A percentile compares a stretch with the other conserved stretches of the same genome.
Conservation (phyloP, 179 eudicot genomes). For the Spinacia oleracea region DNA sequence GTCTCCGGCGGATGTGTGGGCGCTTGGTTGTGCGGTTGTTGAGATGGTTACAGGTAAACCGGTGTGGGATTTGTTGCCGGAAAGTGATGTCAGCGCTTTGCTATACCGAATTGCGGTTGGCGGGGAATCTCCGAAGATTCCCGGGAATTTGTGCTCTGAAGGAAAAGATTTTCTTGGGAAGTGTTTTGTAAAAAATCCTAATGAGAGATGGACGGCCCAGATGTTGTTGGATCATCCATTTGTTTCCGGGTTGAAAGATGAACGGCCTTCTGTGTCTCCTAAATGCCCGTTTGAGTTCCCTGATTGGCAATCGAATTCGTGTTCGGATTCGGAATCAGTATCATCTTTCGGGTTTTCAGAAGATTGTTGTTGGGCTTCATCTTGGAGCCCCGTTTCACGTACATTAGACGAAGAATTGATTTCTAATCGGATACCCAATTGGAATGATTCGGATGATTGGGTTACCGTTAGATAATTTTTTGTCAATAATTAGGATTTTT, state of each 20-base stretch:
- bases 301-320: constrained; percentile 35
- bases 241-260: constrained; percentile 25
- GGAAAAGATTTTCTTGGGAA: constrained; percentile 45
- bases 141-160: constrained; percentile 33
- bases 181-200: constrained; percentile 44
- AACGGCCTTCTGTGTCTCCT: constrained; percentile 28
- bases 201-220: constrained; percentile 42
- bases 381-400: constrained; percentile 16
- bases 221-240: constrained; percentile 57
- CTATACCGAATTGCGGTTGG: constrained; percentile 36
- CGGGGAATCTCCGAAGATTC: constrained; percentile 40
- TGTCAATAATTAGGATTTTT: not conserved
- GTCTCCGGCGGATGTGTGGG: constrained; percentile 51
- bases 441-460: constrained; percentile 62
- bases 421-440: constrained; percentile 36
- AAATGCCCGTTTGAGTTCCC: constrained; percentile 62
- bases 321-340: constrained; percentile 18
- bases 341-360: constrained; percentile 14
- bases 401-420: constrained; percentile 34
- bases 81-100: constrained; percentile 34
- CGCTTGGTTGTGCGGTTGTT: constrained; percentile 49
- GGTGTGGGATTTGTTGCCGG: constrained; percentile 38
- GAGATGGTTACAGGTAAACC: constrained; percentile 47
- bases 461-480: constrained; percentile 42
- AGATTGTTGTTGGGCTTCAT: not conserved